Conservation (phyloP, 1,284 basidiomycete species). For the Phaffia rhodozyma region DNA sequence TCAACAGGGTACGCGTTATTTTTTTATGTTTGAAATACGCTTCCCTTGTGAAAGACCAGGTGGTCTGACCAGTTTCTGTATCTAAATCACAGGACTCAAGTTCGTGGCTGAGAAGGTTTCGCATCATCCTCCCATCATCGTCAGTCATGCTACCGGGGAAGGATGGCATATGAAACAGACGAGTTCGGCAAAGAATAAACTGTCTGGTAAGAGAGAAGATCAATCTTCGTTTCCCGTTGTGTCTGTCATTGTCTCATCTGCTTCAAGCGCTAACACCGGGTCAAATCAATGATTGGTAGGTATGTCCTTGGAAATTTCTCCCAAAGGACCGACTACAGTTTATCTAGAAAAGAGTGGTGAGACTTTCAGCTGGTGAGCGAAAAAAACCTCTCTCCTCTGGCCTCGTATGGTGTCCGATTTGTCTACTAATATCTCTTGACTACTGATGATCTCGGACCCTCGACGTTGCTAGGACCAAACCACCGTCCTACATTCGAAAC, state of each 20-base stretch:
- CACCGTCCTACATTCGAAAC: conserved; percentile 78
- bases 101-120: conserved; percentile 81
- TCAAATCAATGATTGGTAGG: conserved; percentile 37
- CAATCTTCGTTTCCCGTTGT: too few species aligned
- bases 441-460: conserved; percentile 21
- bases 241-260: too few species aligned
- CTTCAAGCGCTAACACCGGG: too few species aligned
- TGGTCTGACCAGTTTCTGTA: neutral
- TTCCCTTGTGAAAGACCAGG: conserved; percentile 10
- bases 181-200: conserved; percentile 68
- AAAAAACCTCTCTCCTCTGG: too few species aligned
- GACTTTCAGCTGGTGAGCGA: conserved; percentile 16
- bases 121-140: conserved; percentile 67
- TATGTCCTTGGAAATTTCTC: conserved; percentile 71
- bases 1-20: conserved; percentile 30
- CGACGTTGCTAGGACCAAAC: conserved; percentile 51
- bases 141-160: conserved; percentile 66
- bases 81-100: conserved; percentile 36
- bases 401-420: too few species aligned
- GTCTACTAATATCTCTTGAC: neutral
- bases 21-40: too few species aligned
- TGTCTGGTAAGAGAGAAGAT: conserved; percentile 52
- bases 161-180: conserved; percentile 62
- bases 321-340: conserved; percentile 54
- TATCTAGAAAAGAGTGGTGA: conserved; percentile 23